A percentile compares a stretch with the other conserved stretches of the same genome.
phyloP scores from a whole-genome alignment of 225 moss, liverwort and hornwort genomes.

The Lunularia cruciata region DNA sequence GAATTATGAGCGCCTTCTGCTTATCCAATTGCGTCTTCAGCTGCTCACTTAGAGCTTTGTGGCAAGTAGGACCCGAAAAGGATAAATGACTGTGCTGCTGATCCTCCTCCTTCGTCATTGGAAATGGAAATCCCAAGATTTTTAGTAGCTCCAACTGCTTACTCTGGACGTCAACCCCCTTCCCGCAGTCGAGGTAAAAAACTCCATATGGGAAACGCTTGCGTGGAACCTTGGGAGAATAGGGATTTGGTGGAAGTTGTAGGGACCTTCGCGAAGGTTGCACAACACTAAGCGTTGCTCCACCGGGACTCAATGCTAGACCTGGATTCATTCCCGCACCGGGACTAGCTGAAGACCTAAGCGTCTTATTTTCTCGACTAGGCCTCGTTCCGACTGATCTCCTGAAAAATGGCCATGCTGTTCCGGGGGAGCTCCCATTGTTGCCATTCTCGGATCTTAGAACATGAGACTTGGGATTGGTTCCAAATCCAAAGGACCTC shows the following conservation, averaged over 20 bases:
- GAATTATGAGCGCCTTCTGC: conserved; percentile 24
- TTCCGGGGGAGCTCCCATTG: background rate
- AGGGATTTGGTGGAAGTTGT: background rate
- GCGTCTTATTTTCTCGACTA: too few species aligned
- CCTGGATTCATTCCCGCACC: too few species aligned
- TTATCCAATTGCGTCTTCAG: conserved; percentile 22
- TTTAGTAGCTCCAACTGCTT: conserved; percentile 30
- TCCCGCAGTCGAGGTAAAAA: conserved; percentile 11
- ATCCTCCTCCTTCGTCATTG: background rate
- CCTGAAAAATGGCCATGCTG: background rate
- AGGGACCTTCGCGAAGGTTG: background rate
- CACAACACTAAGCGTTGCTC: background rate
- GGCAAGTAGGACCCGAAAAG: background rate
- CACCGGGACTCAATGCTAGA: background rate
- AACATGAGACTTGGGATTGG: background rate
- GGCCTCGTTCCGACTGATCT: background rate
- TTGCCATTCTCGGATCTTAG: background rate
- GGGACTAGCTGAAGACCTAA: background rate
- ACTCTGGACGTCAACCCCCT: conserved; percentile 18
- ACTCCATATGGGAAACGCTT: conserved; percentile 18
- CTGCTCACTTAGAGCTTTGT: conserved; percentile 6
- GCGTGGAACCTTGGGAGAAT: background rate
- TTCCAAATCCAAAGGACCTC: too few species aligned
- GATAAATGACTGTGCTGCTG: background rate
- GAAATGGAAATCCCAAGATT: conserved; percentile 23